Base-by-base conservation (phyloP, 768 basidiomycete species). In the Lentinula lateritia region DNA sequence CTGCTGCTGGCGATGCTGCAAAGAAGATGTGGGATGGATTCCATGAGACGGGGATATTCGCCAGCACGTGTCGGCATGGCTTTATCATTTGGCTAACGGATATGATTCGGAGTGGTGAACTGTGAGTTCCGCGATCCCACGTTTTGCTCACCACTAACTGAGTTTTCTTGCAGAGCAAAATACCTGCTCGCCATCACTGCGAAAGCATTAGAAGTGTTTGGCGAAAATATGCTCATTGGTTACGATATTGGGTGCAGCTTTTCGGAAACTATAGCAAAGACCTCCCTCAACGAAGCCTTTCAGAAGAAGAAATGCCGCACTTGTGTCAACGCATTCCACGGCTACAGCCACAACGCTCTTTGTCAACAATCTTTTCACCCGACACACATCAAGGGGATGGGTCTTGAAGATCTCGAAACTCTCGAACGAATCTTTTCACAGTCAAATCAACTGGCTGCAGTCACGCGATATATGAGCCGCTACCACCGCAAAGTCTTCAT, bases 371-470 rank as follows among this genome's bases (percentile, higher is more conserved):
- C 23, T 23, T 23, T 23, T 12, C 32, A 35, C 10, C 39, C 39
- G 3, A 9, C 15, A 15, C 8, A 41, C 15, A 41, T 41, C 12
- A 9, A 23, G n/a, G 1, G 34, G 43, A 36, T 36, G 70, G 73
- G 39, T 41, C 39, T 41, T 15, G 39, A 41, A 41, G 39, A 41
- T 41, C 39, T 41, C 9, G 39, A 41, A 45, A 72, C 67, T 0
- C 61, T 65, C 39, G 73, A 76, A 54, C 64, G 69, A 1, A 61
- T 73, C 4, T 76, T 76, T 62, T 68, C 66, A 18, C 59, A 64
- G 3, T 73, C 73, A n/a, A 76, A 76, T 62, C 38, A 60, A 5
- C 64, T 73, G 1, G 70, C 72, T 0, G 10, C 66, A 3, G 52
- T 70, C 8, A 71, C 66, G 0, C 66, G 69, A 2, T 69, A 74